These are phyloP conservation scores for Isabelozyma rhagii DNA, from an alignment of 805 yeast species.

Conservation along the genomic window DNA sequence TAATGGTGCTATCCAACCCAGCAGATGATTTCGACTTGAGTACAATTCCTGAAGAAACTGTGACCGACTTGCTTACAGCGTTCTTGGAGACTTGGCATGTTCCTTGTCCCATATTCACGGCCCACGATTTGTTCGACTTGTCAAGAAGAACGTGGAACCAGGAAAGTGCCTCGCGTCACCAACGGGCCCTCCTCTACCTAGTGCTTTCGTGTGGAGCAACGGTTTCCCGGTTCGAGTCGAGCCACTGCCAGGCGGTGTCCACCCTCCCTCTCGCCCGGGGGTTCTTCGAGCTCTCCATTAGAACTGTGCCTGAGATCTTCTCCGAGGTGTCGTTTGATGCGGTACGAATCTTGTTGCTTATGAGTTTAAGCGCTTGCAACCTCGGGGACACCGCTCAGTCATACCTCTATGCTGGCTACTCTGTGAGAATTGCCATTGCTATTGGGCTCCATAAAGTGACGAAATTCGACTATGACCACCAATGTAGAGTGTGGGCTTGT, in stretches of 20 bases:
- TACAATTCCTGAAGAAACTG: conserved; percentile 6
- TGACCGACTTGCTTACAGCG: conserved; percentile 9
- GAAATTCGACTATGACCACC: conserved; percentile 8
- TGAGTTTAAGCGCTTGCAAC: conserved; percentile 14
- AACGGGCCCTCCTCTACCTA: conserved; percentile 12
- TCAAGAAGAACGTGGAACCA: conserved; percentile 8
- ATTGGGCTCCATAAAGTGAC: conserved; percentile 13
- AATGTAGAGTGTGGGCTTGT: conserved; percentile 14
- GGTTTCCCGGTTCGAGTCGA: conserved; percentile 10
- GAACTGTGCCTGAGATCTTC: conserved; percentile 12
- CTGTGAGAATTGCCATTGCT: conserved; percentile 13
- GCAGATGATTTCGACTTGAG: conserved; percentile 4
- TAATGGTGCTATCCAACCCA: conserved; percentile 9
- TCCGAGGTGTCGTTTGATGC: conserved; percentile 14
- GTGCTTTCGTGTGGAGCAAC: conserved; percentile 15
- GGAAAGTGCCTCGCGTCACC: background rate
- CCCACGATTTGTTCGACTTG: conserved; percentile 12
- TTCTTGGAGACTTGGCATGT: conserved; percentile 18
- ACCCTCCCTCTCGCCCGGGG: conserved; percentile 12
- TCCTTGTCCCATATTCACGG: conserved; percentile 13
- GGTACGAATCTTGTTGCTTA: conserved; percentile 10
- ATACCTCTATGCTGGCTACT: conserved; percentile 13
- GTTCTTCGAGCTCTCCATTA: conserved; percentile 11
- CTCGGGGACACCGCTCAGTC: conserved; percentile 18
- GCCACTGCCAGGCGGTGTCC: conserved; percentile 4